These are phyloP conservation scores for Mortierella sp. DNA, from an alignment of 371 early-diverging fungal species.

Conservation along the genomic window DNA sequence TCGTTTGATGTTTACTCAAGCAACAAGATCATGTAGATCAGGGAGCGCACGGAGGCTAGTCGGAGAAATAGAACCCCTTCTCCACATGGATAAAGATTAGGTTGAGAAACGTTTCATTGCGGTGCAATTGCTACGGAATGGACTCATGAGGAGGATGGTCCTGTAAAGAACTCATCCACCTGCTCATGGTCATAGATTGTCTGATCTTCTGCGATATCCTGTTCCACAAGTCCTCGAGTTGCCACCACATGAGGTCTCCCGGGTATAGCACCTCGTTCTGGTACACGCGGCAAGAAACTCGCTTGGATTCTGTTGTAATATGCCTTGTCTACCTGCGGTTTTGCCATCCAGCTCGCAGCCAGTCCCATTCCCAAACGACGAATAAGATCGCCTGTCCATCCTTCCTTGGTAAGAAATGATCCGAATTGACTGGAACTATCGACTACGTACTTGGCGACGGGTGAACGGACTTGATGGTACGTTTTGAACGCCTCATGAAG, in stretches of 20 bases:
- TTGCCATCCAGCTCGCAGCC: conserved; percentile 6
- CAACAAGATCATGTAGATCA: too few relatives aligned
- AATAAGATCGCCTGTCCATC: conserved; percentile 13
- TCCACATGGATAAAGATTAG: not conserved
- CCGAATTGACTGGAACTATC: conserved; percentile 14
- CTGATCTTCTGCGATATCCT: not conserved
- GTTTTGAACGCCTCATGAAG: conserved; percentile 13
- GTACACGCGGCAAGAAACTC: conserved; percentile 18
- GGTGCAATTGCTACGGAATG: too few relatives aligned
- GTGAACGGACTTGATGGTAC: conserved; percentile 5
- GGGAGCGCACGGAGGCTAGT: too few relatives aligned
- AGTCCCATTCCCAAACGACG: conserved; percentile 8
- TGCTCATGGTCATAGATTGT: not conserved
- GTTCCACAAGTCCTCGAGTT: not conserved
- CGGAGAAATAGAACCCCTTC: too few relatives aligned
- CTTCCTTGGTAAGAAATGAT: conserved; percentile 10
- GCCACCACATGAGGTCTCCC: conserved; percentile 6
- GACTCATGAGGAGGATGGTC: not conserved
- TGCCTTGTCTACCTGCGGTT: conserved; percentile 6
- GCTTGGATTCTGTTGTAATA: conserved; percentile 19
- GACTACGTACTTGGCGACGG: conserved; percentile 4
- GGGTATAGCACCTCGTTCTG: conserved; percentile 12
- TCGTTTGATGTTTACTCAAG: too few relatives aligned
- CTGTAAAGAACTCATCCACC: conserved; percentile 18
- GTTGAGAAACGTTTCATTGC: not conserved